Conservation (phyloP, 2,329 filamentous ascomycete species). For the Purpureocillium takamizusanense region DNA sequence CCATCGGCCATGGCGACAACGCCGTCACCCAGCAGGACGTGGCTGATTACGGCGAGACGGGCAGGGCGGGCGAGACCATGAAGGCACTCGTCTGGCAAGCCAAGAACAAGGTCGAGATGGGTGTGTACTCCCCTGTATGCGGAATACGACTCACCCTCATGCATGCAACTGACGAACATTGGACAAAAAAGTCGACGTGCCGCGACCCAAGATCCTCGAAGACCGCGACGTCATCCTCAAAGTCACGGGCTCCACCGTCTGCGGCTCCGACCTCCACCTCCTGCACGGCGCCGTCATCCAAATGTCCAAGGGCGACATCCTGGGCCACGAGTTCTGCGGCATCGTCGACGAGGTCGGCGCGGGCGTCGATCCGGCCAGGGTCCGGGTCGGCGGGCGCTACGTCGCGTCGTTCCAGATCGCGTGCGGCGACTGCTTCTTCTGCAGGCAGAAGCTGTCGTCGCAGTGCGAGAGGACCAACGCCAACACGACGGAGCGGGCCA, state of each 20-base stretch:
- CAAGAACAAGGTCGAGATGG: conserved; percentile 67
- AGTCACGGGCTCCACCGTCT: conserved; percentile 56
- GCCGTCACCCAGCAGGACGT: conserved; percentile 61
- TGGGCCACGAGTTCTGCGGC: conserved; percentile 55
- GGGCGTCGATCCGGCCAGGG: conserved; percentile 40
- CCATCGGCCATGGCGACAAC: conserved; percentile 58
- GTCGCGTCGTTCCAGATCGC: conserved; percentile 86
- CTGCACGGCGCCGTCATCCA: conserved; percentile 48
- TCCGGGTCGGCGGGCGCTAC: conserved; percentile 48
- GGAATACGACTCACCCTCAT: too few relatives aligned
- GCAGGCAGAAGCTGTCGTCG: conserved; percentile 67
- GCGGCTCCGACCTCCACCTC: conserved; percentile 51
- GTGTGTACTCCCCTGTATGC: conserved; percentile 25
- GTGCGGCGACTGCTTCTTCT: conserved; percentile 64
- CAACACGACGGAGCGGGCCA: conserved; percentile 59
- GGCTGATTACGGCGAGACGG: conserved; percentile 40
- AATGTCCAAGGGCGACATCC: conserved; percentile 55
- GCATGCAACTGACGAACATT: not conserved
- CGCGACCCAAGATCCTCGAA: conserved; percentile 65
- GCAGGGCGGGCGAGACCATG: conserved; percentile 55
- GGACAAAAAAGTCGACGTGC: conserved; percentile 42
- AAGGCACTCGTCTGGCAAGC: conserved; percentile 75
- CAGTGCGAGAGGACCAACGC: conserved; percentile 74
- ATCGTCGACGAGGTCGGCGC: conserved; percentile 47
- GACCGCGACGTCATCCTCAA: conserved; percentile 70